phyloP scores from a whole-genome alignment of 106 monocot genomes.

The Apostasia shenzhenica region DNA sequence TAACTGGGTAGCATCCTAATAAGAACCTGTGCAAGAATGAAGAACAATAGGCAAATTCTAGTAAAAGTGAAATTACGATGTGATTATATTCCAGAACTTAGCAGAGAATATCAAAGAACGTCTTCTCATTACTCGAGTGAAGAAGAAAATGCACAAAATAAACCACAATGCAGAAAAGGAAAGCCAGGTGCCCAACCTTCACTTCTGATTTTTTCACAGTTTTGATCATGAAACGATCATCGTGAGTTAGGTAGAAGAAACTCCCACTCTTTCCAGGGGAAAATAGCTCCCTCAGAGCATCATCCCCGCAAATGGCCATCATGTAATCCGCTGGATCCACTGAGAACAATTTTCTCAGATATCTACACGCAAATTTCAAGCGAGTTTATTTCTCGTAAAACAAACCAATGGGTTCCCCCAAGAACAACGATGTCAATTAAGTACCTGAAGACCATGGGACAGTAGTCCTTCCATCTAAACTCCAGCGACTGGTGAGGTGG shows the following conservation, averaged over 20 bases:
- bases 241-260: conserved; percentile 69
- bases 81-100: neutral
- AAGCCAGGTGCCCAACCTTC: conserved; percentile 28
- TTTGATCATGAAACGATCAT: conserved; percentile 80
- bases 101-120: too few species aligned
- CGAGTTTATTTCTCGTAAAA: neutral
- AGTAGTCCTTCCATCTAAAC: conserved; percentile 62
- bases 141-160: too few species aligned
- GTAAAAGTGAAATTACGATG: neutral
- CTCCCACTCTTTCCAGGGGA: conserved; percentile 84
- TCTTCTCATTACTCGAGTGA: too few species aligned
- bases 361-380: conserved; percentile 18
- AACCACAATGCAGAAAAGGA: too few species aligned
- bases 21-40: conserved; percentile 36
- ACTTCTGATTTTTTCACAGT: conserved; percentile 76
- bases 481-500: conserved; percentile 44
- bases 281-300: conserved; percentile 62
- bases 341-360: conserved; percentile 50
- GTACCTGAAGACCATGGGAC: conserved; percentile 51
- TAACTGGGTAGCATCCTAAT: conserved; percentile 71
- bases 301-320: conserved; percentile 68
- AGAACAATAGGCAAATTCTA: neutral
- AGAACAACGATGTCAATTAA: too few species aligned
- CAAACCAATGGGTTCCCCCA: too few species aligned
- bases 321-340: conserved; percentile 82